Percentiles rank a stretch among this genome's conserved stretches.
Conservation (phyloP, 495 filamentous ascomycete species). For the Polyplosphaeria fusca region DNA sequence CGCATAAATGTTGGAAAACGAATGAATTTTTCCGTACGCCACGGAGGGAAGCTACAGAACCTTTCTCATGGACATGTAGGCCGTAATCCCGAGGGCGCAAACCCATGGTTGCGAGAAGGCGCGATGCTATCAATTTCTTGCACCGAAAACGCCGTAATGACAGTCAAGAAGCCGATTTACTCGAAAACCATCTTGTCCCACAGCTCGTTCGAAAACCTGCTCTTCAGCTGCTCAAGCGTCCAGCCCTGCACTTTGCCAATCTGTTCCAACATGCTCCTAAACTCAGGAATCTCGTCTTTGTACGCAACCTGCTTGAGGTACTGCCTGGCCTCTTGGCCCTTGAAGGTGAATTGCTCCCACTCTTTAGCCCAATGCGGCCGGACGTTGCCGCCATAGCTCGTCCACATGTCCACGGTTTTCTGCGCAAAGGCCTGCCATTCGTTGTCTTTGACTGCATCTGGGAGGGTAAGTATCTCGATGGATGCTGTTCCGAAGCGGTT, state of each 20-base stretch:
- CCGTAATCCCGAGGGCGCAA: too few relatives aligned
- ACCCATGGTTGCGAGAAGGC: too few relatives aligned
- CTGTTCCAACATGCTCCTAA: conserved; percentile 38
- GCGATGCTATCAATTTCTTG: too few relatives aligned
- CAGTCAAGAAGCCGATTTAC: too few relatives aligned
- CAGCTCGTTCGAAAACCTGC: conserved; percentile 46
- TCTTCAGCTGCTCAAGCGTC: conserved; percentile 45
- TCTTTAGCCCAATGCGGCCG: conserved; percentile 58
- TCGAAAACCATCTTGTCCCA: conserved; percentile 42
- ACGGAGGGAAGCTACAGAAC: too few relatives aligned
- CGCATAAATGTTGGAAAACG: too few relatives aligned
- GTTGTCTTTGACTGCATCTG: conserved; percentile 43
- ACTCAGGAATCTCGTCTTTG: conserved; percentile 46
- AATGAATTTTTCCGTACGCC: too few relatives aligned
- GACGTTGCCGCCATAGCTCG: conserved; percentile 45
- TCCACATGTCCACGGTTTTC: conserved; percentile 49
- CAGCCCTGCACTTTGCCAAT: conserved; percentile 51
- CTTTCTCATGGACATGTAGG: too few relatives aligned
- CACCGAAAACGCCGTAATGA: too few relatives aligned
- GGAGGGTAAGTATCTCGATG: conserved; percentile 52
- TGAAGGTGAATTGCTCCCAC: conserved; percentile 42
- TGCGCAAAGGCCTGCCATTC: conserved; percentile 49
- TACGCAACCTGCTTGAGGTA: conserved; percentile 48
- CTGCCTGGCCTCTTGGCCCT: conserved; percentile 37
- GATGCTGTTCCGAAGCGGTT: conserved; percentile 48